These are phyloP conservation scores for Tephrocybe sp. DNA, from an alignment of 768 basidiomycete species.

Conservation along the genomic window DNA sequence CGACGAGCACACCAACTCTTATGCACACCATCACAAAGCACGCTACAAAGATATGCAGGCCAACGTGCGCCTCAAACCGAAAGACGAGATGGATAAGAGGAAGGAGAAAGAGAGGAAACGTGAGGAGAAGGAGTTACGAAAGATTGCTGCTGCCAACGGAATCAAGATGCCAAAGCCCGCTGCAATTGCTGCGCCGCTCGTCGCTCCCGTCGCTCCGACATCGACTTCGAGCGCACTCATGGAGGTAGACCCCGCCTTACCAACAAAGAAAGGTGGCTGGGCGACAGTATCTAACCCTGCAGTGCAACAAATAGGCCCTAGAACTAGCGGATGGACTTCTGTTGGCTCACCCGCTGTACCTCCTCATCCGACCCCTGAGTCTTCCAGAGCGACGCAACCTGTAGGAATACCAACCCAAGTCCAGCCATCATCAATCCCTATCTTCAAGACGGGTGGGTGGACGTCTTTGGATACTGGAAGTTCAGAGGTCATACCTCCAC, in stretches of 20 bases:
- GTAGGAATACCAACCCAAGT: too few relatives aligned
- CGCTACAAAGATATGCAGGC: conserved; percentile 82
- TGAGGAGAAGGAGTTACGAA: conserved; percentile 82
- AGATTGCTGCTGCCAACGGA: conserved; percentile 79
- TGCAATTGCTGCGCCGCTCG: conserved; percentile 8
- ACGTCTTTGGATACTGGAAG: conserved; percentile 58
- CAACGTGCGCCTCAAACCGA: conserved; percentile 59
- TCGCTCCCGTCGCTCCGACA: conserved; percentile 16
- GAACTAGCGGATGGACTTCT: conserved; percentile 44
- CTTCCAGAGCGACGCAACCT: conserved; percentile 9
- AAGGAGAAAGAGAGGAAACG: conserved; percentile 85
- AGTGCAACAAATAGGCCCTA: conserved; percentile 27
- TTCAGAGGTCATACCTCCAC: conserved; percentile 23
- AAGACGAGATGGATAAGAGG: conserved; percentile 68
- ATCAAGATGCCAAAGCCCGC: conserved; percentile 60
- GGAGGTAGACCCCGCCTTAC: conserved; percentile 21
- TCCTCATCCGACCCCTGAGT: conserved; percentile 14
- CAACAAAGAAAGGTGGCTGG: conserved; percentile 50
- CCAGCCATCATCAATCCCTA: conserved; percentile 31
- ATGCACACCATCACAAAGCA: conserved; percentile 83
- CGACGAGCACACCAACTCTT: conserved; percentile 88
- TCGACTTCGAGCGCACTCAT: conserved; percentile 23
- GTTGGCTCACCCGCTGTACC: conserved; percentile 27
- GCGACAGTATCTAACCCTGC: conserved; percentile 32
- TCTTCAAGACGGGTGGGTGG: conserved; percentile 65